A percentile compares a stretch with the other conserved stretches of the same genome.
phyloP scores from a whole-genome alignment of 768 basidiomycete species.

The Rhodocollybia butyracea region DNA sequence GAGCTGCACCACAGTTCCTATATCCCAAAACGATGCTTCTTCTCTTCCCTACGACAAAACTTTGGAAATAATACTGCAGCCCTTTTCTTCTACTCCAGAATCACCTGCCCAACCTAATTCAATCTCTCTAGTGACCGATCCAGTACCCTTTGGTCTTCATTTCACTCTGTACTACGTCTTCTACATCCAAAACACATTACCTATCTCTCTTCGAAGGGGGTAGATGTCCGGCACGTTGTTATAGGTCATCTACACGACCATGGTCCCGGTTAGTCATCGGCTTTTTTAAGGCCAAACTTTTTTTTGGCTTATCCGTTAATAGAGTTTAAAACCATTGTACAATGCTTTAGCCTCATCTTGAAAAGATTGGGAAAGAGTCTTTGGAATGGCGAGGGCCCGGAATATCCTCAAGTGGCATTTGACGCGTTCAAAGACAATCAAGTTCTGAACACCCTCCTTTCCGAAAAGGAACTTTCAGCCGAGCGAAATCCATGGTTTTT shows the following conservation, averaged over 20 bases:
- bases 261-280: constrained; percentile 52
- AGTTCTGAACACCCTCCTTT: constrained; percentile 45
- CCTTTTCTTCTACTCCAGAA: constrained; percentile 20
- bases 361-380: constrained; percentile 51
- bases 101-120: background rate
- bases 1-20: constrained; percentile 36
- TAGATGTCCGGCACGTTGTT: constrained; percentile 52
- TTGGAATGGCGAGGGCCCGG: constrained; percentile 70
- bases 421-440: constrained; percentile 82
- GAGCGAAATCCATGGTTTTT: constrained; percentile 46
- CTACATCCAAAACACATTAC: constrained; percentile 41
- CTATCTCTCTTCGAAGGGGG: background rate
- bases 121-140: constrained; percentile 34
- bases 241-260: constrained; percentile 57
- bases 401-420: constrained; percentile 77
- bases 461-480: constrained; percentile 25
- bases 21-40: constrained; percentile 43
- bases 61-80: constrained; percentile 35
- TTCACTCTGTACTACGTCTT: constrained; percentile 43
- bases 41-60: constrained; percentile 42
- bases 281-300: constrained; percentile 11
- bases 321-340: constrained; percentile 63
- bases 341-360: constrained; percentile 57
- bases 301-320: constrained; percentile 8
- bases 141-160: constrained; percentile 51